Percentiles rank a stretch among this genome's conserved stretches.
Evolutionary conservation across 208 protist species (phyloP).

Genomic region (Leishmania aethiopica): DNA sequence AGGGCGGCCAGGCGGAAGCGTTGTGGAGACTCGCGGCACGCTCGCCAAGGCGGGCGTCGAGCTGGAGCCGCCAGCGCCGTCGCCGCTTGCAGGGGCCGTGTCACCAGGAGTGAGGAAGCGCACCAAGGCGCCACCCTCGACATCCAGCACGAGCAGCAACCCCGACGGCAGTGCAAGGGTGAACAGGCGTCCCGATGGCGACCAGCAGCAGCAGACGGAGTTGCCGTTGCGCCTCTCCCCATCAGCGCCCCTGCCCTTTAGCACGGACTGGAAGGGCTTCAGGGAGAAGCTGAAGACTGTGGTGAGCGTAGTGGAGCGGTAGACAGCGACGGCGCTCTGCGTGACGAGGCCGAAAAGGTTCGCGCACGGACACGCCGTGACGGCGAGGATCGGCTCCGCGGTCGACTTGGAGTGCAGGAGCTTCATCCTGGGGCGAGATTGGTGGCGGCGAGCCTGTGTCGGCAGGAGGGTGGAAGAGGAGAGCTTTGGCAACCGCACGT

Average conservation of each 20-base stretch:
- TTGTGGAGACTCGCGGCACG: slow-evolving; percentile 17
- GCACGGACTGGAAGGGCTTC: slow-evolving; percentile 7
- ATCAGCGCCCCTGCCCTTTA: not conserved
- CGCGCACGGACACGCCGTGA: slow-evolving; percentile 75
- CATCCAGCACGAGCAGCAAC: slow-evolving; percentile 61
- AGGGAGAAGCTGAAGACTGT: slow-evolving; percentile 62
- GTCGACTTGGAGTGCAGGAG: slow-evolving; percentile 70
- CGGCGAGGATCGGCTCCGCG: slow-evolving; percentile 66
- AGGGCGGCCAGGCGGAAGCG: slow-evolving; percentile 20
- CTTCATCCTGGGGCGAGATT: slow-evolving; percentile 46
- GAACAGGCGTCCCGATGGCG: slow-evolving; percentile 74
- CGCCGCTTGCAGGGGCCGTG: not conserved
- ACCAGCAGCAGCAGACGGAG: slow-evolving; percentile 49
- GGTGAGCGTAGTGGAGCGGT: slow-evolving; percentile 80
- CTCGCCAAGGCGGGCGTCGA: not conserved
- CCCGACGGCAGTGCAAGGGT: slow-evolving; percentile 53
- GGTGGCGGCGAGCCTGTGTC: not conserved
- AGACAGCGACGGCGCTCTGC: slow-evolving; percentile 49
- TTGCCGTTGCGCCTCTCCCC: not conserved
- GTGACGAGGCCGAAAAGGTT: slow-evolving; percentile 83
- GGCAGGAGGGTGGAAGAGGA: slow-evolving; percentile 1
- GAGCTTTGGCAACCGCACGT: not conserved
- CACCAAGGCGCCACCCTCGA: slow-evolving; percentile 67
- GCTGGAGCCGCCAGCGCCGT: not conserved
- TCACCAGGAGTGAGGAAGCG: slow-evolving; percentile 46